Evolutionary conservation across 2,329 filamentous ascomycete genomes (phyloP).

Genomic region (Diaporthe batatas): DNA sequence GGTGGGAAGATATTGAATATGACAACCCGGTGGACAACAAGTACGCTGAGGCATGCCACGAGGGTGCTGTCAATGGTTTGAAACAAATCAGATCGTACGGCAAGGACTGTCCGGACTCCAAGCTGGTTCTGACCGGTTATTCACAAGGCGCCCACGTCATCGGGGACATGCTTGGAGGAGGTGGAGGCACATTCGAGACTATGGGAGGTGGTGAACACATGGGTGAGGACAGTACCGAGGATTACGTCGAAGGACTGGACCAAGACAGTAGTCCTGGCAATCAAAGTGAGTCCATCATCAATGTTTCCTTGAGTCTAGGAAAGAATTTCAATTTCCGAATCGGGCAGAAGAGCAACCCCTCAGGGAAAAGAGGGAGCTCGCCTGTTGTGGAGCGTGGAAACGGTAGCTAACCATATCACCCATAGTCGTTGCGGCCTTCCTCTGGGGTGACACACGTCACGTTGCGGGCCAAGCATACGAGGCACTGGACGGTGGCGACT

Average conservation of each 20-base stretch:
- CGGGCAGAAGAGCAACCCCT: background rate
- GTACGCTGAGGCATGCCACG: constrained; percentile 15
- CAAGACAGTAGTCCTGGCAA: constrained; percentile 13
- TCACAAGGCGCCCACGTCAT: constrained; percentile 31
- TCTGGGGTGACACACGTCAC: constrained; percentile 36
- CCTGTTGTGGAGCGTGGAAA: too few species aligned
- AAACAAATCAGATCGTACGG: constrained; percentile 27
- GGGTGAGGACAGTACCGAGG: constrained; percentile 26
- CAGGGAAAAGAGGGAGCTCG: too few species aligned
- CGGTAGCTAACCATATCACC: background rate
- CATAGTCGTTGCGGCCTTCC: constrained; percentile 23
- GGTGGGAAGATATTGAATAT: constrained; percentile 33
- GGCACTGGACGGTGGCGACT: constrained; percentile 12
- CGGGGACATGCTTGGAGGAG: constrained; percentile 29
- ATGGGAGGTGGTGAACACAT: constrained; percentile 24
- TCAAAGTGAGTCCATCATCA: constrained; percentile 6
- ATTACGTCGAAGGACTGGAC: constrained; percentile 19
- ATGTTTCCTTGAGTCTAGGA: background rate
- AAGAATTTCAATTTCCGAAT: too few species aligned
- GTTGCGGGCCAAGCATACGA: constrained; percentile 31
- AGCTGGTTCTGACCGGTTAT: constrained; percentile 29
- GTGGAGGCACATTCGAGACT: constrained; percentile 19
- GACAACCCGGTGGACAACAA: constrained; percentile 13
- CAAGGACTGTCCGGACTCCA: constrained; percentile 22
- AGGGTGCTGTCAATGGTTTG: constrained; percentile 28